Conservation (phyloP, 176 grass and related monocot species). For the Miscanthus lutarioriparius region DNA sequence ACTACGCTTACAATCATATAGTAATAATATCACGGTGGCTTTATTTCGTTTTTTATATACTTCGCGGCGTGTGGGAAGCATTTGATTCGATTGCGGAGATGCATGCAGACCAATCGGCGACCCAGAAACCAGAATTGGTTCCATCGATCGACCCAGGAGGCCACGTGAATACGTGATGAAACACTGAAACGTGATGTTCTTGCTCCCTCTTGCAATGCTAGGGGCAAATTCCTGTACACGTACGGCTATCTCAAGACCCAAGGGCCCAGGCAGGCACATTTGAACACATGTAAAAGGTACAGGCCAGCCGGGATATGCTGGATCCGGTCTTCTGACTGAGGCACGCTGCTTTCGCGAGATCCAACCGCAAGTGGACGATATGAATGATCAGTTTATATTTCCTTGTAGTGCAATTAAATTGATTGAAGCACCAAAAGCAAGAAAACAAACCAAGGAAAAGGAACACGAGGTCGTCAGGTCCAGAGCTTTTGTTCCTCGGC, state of each 20-base stretch:
- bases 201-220: background rate
- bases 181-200: background rate
- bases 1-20: background rate
- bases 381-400: background rate
- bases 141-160: background rate
- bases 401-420: background rate
- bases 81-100: conserved; percentile 13
- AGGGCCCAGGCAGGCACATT: background rate
- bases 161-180: background rate
- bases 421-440: background rate
- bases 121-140: background rate
- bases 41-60: background rate
- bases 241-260: background rate
- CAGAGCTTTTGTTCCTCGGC: background rate
- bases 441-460: background rate
- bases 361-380: background rate
- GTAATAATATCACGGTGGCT: background rate
- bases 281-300: background rate
- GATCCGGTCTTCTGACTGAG: background rate
- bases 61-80: background rate
- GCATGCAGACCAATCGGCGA: background rate
- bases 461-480: background rate
- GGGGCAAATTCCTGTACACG: background rate
- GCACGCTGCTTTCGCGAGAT: background rate
- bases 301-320: background rate